These are phyloP conservation scores for Eucalyptus caleyi DNA, from an alignment of 345 rosid genomes.

Conservation along the genomic window DNA sequence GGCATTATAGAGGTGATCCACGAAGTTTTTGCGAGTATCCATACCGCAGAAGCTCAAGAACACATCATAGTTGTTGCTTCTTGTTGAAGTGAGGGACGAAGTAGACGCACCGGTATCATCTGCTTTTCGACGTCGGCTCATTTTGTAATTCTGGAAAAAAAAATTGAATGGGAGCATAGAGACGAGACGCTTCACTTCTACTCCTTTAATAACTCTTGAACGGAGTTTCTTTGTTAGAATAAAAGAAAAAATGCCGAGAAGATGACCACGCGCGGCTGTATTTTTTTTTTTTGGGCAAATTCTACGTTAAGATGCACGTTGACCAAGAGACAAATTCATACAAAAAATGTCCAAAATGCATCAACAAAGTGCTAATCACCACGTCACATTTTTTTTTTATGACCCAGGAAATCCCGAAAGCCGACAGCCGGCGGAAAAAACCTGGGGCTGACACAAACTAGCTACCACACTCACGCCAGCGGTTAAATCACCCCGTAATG, in stretches of 20 bases:
- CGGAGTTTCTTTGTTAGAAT: not conserved
- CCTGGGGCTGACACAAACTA: no score
- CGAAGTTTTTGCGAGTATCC: not conserved
- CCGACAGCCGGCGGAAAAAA: accelerated
- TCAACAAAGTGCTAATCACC: no score
- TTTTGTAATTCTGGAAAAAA: not conserved
- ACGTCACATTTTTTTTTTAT: no score
- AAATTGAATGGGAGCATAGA: not conserved
- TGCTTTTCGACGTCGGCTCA: not conserved
- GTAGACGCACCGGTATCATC: not conserved
- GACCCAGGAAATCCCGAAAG: accelerated
- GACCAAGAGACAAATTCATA: not conserved
- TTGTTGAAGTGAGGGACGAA: not conserved
- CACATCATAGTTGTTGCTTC: not conserved
- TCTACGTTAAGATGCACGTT: not conserved
- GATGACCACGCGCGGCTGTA: not conserved
- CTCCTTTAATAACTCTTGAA: not conserved
- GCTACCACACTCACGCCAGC: no score
- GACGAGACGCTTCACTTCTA: not conserved
- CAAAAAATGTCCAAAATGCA: not conserved
- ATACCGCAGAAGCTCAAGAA: not conserved
- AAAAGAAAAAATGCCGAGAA: not conserved
- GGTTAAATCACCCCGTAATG: no score
- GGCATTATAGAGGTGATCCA: not conserved
- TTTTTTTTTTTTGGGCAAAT: not conserved